Percentiles rank a stretch among this genome's conserved stretches.
Conservation (phyloP, 495 filamentous ascomycete species). For the Pyrenopolyporus hunteri region DNA sequence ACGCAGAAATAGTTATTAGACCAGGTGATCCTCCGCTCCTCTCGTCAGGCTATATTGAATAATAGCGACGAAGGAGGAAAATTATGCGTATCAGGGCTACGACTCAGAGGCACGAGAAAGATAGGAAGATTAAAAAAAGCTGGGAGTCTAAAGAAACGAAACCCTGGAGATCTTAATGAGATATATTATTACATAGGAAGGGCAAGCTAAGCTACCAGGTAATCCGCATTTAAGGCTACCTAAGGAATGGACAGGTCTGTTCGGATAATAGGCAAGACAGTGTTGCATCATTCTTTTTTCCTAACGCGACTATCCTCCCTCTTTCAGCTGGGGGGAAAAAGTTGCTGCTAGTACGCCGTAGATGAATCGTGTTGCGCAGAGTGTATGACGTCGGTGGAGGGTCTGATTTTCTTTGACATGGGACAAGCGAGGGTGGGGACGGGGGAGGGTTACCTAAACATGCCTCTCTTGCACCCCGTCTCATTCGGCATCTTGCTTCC, state of each 20-base stretch:
- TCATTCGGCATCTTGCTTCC: no score
- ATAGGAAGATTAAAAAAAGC: neutral
- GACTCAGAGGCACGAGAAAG: no score
- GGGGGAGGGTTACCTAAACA: no score
- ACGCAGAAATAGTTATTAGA: no score
- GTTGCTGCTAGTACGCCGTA: neutral
- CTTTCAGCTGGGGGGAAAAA: conserved; percentile 23
- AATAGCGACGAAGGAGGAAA: no score
- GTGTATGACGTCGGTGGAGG: conserved; percentile 40
- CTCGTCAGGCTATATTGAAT: neutral
- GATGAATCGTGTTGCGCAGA: conserved; percentile 30
- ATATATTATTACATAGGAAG: conserved; percentile 20
- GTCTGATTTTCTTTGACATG: neutral
- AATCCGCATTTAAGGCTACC: no score
- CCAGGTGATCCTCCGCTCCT: neutral
- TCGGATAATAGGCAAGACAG: conserved; percentile 9
- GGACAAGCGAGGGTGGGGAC: no score
- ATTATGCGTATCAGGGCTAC: no score
- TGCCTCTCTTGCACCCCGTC: no score
- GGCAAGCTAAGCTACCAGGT: no score
- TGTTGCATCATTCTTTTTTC: conserved; percentile 32
- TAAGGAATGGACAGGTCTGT: no score
- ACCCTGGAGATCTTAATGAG: conserved; percentile 2
- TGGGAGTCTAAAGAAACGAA: neutral
- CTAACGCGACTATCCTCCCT: conserved; percentile 13